These are phyloP conservation scores for Hypoxylon sp. DNA, from an alignment of 2,329 filamentous ascomycete genomes.

Conservation along the genomic window DNA sequence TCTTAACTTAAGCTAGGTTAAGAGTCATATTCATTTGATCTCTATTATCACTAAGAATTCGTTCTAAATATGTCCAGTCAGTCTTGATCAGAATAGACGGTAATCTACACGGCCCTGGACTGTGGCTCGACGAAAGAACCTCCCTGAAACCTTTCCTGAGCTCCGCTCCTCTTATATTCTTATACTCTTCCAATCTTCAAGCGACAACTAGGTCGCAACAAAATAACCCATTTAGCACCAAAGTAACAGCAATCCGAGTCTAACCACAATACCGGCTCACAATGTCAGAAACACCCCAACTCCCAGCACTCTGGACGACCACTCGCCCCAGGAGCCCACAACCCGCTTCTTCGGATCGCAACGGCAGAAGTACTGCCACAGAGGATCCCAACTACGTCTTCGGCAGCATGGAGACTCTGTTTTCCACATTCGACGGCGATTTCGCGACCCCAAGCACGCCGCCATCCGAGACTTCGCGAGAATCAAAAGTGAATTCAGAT, in stretches of 20 bases:
- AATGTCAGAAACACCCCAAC: not conserved
- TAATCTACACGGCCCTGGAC: not conserved
- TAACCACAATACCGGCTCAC: not conserved
- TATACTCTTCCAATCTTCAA: not conserved
- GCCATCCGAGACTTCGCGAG: not conserved
- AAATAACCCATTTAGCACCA: not conserved
- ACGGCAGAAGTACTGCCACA: constrained; percentile 7
- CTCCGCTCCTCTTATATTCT: not conserved
- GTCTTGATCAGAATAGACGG: not conserved
- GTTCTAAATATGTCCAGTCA: not conserved
- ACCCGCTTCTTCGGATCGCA: constrained; percentile 2
- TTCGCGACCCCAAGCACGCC: not conserved
- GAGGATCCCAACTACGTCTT: constrained; percentile 2
- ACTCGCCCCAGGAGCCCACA: not conserved
- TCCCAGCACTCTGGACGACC: not conserved
- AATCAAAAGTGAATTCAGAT: not conserved
- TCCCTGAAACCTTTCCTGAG: not conserved
- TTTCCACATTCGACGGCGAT: not conserved
- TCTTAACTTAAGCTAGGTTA: not conserved
- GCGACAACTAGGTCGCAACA: not conserved
- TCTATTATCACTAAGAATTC: not conserved
- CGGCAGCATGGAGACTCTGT: not conserved
- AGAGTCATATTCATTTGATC: not conserved
- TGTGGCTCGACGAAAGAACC: not conserved
- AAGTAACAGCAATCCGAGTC: not conserved